Percentiles rank a stretch among this genome's conserved stretches.
These are phyloP conservation scores for Fonsecaea pedrosoi DNA, from an alignment of 2,329 filamentous ascomycete genomes.

Conservation along the genomic window DNA sequence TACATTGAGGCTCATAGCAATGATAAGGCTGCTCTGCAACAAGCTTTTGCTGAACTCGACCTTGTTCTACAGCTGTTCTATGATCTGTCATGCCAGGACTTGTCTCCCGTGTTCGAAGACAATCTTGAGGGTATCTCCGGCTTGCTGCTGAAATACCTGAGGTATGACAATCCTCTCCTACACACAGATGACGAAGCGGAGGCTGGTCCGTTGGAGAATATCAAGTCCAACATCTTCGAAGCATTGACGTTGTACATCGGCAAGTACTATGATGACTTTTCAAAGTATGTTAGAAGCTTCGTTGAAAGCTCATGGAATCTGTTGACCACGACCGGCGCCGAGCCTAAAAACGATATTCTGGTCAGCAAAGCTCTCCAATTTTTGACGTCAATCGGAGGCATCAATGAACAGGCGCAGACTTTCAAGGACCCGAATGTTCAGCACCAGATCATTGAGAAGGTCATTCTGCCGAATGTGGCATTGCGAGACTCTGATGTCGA, in stretches of 20 bases:
- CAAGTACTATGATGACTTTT: slow-evolving; percentile 96
- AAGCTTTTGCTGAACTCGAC: slow-evolving; percentile 84
- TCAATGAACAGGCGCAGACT: slow-evolving; percentile 75
- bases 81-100: slow-evolving; percentile 95
- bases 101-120: slow-evolving; percentile 93
- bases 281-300: slow-evolving; percentile 78
- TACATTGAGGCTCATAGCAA: slow-evolving; percentile 74
- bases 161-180: slow-evolving; percentile 83
- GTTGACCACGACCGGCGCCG: slow-evolving; percentile 80
- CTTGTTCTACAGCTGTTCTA: slow-evolving; percentile 91
- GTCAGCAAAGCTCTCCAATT: slow-evolving; percentile 96
- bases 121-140: slow-evolving; percentile 77
- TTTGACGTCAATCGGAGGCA: slow-evolving; percentile 84
- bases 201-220: slow-evolving; percentile 79
- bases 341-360: slow-evolving; percentile 92
- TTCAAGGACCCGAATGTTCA: slow-evolving; percentile 85
- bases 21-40: slow-evolving; percentile 75
- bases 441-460: slow-evolving; percentile 90
- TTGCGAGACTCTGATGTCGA: slow-evolving; percentile 93
- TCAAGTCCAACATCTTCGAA: slow-evolving; percentile 94
- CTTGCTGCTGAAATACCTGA: slow-evolving; percentile 89
- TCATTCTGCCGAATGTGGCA: slow-evolving; percentile 90
- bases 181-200: slow-evolving; percentile 89
- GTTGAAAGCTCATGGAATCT: slow-evolving; percentile 90
- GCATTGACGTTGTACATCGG: slow-evolving; percentile 86